A percentile compares a stretch with the other conserved stretches of the same genome.
phyloP scores from a whole-genome alignment of 2,329 filamentous ascomycete species.

The Pezicula neosporulosa region DNA sequence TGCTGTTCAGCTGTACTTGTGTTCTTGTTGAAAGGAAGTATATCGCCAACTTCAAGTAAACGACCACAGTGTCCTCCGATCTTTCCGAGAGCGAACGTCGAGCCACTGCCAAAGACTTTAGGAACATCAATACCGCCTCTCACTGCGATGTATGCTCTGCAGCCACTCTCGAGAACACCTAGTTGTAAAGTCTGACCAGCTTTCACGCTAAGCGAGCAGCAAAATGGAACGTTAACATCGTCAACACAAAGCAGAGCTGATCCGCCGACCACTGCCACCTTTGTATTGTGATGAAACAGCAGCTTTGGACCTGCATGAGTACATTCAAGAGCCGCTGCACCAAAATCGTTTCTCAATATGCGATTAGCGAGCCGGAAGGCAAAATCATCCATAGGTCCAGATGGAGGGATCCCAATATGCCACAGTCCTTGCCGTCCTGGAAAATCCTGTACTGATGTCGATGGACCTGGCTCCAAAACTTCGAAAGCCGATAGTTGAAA shows the following conservation, averaged over 20 bases:
- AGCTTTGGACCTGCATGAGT: conserved; percentile 58
- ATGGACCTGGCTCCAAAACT: conserved; percentile 29
- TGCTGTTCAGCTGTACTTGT: background rate
- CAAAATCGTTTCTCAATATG: conserved; percentile 50
- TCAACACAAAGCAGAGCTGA: conserved; percentile 29
- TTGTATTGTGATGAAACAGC: conserved; percentile 45
- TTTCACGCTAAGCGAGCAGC: conserved; percentile 37
- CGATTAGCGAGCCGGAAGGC: conserved; percentile 47
- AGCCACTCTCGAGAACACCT: conserved; percentile 46
- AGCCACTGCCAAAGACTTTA: conserved; percentile 28
- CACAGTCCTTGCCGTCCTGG: conserved; percentile 34
- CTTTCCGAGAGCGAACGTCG: conserved; percentile 29
- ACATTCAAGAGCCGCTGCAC: conserved; percentile 53
- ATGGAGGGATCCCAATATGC: conserved; percentile 34
- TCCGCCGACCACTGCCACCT: conserved; percentile 53
- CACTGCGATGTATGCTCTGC: conserved; percentile 54
- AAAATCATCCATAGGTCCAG: conserved; percentile 37
- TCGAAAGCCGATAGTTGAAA: conserved; percentile 26
- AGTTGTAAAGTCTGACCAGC: conserved; percentile 50
- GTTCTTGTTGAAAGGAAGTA: conserved; percentile 19
- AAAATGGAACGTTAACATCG: background rate
- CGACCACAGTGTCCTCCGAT: conserved; percentile 33
- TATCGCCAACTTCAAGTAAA: conserved; percentile 27
- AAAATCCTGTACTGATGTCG: conserved; percentile 36
- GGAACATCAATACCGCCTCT: conserved; percentile 44